Base-by-base conservation (phyloP, 768 basidiomycete species). In the Xerocomellus dryophilus region DNA sequence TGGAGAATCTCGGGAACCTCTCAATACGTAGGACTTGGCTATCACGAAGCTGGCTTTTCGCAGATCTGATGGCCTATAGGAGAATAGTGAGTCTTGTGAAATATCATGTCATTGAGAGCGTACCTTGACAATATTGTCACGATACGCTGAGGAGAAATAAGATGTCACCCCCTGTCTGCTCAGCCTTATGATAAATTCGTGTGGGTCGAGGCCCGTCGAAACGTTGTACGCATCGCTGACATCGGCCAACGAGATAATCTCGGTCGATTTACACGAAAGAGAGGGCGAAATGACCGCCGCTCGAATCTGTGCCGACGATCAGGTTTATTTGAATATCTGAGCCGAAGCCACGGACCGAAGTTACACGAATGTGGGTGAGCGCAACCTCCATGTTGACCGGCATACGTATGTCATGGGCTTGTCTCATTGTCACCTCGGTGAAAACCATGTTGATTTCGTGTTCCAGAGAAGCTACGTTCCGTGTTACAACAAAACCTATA, bases 211-310 rank as follows among this genome's bases (percentile, higher is more conserved):
- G 7, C 88, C 88, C 15, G 85, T 88, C 2, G 85, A 82, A 20
- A 93, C 83, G 42, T 88, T 88, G 70, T 92, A 89, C 1, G 91
- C 81, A 61, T 97, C 93, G 71, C 90, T 91, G 58, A 97, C 81
- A 54, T 95, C 93, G 4, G 80, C 72, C 23, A 94, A 71, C 7
- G 83, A 79, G 50, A 95, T 84, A 50, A 96, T 83, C 62, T 97
- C 93, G 1, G 86, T 88, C 3, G 88, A 83, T 71, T 84, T 83
- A 71, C 89, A 88, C 10, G 83, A 78, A 46, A 92, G 71, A 0
- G 76, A 73, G 2, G 86, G 81, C 5, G 85, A 87, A 41, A 94
- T 81, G 8, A 81, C 76, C 60, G 81, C 79, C n/a, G 90, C 81
- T 64, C 86, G 88, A 59, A 82, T 77, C 84, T 88, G 60, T 23